Percentiles rank a stretch among this genome's conserved stretches.
phyloP scores from a whole-genome alignment of 2,329 filamentous ascomycete species.

The Hawksworthiomyces lignivorus region DNA sequence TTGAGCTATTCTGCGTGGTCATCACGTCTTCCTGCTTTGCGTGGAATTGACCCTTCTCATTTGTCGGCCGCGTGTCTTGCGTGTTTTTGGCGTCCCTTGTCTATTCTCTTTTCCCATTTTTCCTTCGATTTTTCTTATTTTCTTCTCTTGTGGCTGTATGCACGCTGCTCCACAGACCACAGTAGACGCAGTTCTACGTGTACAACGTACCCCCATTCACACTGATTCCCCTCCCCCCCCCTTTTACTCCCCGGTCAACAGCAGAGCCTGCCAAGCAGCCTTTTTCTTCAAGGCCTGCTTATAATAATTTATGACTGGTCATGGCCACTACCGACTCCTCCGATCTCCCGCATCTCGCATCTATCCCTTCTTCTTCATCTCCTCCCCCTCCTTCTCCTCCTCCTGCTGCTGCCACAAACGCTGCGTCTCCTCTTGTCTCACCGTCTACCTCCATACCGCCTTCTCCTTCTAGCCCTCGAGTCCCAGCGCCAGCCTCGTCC shows the following conservation, averaged over 20 bases:
- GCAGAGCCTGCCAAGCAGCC: too few relatives aligned
- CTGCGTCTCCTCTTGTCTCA: neutral
- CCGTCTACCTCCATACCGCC: neutral
- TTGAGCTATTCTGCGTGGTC: too few relatives aligned
- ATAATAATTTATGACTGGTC: neutral
- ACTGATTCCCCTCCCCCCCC: too few relatives aligned
- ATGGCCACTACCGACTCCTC: slow-evolving; percentile 1
- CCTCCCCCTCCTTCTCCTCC: too few relatives aligned
- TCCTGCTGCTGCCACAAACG: too few relatives aligned
- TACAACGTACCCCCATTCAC: too few relatives aligned
- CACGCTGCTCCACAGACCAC: too few relatives aligned
- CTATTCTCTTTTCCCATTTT: slow-evolving; percentile 1
- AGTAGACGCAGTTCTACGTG: too few relatives aligned
- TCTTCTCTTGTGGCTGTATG: neutral
- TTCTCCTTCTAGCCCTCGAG: neutral
- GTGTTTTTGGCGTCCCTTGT: slow-evolving; percentile 2
- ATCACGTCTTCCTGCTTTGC: neutral
- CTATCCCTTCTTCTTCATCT: neutral
- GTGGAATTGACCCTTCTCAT: slow-evolving; percentile 1
- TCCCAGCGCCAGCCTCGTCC: neutral
- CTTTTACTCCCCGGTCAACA: too few relatives aligned
- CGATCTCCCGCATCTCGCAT: neutral
- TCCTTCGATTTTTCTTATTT: neutral
- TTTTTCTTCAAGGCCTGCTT: too few relatives aligned
- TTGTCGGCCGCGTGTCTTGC: slow-evolving; percentile 1